Evolutionary conservation across 2,329 filamentous ascomycete species (phyloP).

Genomic region (Phyllosticta citrichinensis): DNA sequence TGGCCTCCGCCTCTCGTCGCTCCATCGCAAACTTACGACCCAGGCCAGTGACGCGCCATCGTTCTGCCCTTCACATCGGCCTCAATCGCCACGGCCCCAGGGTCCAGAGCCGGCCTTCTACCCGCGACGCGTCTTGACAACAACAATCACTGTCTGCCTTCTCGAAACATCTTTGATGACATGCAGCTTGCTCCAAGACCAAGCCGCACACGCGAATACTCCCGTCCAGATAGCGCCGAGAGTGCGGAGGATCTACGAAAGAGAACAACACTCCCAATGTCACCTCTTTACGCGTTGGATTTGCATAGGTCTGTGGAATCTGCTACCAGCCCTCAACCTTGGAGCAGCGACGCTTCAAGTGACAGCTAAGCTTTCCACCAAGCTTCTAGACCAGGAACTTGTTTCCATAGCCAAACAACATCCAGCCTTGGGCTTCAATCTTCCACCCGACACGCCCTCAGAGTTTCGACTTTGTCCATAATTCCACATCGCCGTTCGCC

Average conservation of each 20-base stretch:
- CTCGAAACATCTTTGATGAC: neutral
- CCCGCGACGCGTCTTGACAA: neutral
- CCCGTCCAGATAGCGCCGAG: no score
- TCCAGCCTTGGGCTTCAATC: neutral
- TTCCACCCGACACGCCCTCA: constrained; percentile 9
- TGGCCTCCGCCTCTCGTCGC: neutral
- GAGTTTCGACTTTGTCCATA: constrained; percentile 24
- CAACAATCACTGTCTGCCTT: neutral
- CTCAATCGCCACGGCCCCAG: neutral
- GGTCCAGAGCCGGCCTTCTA: neutral
- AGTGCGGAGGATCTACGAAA: no score
- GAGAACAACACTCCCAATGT: neutral
- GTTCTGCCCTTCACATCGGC: neutral
- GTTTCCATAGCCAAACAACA: neutral
- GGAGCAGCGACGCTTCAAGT: neutral
- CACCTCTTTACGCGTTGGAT: neutral
- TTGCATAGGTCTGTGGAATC: neutral
- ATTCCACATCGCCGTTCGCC: constrained; percentile 17
- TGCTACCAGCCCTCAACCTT: neutral
- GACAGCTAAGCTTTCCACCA: neutral
- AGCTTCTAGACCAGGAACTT: neutral
- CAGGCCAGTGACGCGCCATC: neutral
- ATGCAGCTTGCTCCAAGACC: neutral
- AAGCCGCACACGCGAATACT: no score
- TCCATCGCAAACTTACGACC: neutral